These are phyloP conservation scores for Amborella trichopoda DNA, from an alignment of 164 flowering plant genomes.

Conservation along the genomic window DNA sequence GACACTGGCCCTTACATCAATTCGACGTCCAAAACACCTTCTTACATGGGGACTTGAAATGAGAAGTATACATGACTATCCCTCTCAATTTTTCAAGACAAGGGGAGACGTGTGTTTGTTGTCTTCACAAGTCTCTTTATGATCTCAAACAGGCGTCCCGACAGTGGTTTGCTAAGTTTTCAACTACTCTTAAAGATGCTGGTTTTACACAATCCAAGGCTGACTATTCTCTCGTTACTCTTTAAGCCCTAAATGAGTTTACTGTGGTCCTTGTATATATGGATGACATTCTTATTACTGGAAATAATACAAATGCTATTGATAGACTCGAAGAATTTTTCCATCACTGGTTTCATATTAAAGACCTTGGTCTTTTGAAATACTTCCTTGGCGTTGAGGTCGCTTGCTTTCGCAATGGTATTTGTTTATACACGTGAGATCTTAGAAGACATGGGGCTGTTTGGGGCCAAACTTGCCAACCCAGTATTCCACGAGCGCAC, in stretches of 20 bases:
- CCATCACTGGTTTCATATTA: background rate
- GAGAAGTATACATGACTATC: conserved; percentile 1
- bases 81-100: background rate
- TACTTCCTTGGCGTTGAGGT: background rate
- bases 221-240: background rate
- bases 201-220: background rate
- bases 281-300: too few relatives aligned
- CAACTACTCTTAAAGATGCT: background rate
- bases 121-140: background rate
- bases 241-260: too few relatives aligned
- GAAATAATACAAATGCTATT: background rate
- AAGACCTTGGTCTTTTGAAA: background rate
- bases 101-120: background rate
- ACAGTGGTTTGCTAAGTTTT: conserved; percentile 2
- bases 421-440: background rate
- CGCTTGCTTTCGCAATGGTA: background rate
- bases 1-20: background rate
- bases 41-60: background rate
- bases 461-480: too few relatives aligned
- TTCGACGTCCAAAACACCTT: background rate
- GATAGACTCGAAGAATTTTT: background rate
- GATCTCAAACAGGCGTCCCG: too few relatives aligned
- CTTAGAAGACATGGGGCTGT: too few relatives aligned
- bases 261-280: too few relatives aligned
- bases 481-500: too few relatives aligned